Percentiles rank a stretch among this genome's conserved stretches.
These are phyloP conservation scores for Medicago truncatula DNA, from an alignment of 306 rosid genomes.

Conservation along the genomic window DNA sequence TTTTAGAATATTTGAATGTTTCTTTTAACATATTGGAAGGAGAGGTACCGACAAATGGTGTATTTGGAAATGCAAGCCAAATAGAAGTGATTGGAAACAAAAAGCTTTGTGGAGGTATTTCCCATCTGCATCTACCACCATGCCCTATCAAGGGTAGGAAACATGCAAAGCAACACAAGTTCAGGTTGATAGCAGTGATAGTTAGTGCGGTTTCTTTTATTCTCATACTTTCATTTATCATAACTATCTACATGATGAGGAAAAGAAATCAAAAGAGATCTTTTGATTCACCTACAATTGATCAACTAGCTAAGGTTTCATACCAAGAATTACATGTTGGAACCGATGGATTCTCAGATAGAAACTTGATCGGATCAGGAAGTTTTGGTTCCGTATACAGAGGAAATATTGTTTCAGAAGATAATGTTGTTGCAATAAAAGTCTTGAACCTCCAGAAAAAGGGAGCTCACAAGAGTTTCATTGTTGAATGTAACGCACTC, in stretches of 20 bases:
- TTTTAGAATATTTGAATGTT: background rate
- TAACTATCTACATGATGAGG: conserved; percentile 7
- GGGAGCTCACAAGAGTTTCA: conserved; percentile 45
- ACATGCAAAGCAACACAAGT: background rate
- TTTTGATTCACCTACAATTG: background rate
- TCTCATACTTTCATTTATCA: background rate
- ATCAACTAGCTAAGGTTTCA: conserved; percentile 16
- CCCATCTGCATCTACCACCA: background rate
- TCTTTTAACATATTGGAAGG: background rate
- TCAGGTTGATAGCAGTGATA: background rate
- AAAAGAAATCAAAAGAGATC: background rate
- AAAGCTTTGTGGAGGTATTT: background rate
- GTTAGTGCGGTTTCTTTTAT: conserved; percentile 7
- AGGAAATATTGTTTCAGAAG: conserved; percentile 36
- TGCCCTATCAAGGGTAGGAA: background rate
- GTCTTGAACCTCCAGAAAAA: conserved; percentile 42
- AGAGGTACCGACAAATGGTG: background rate
- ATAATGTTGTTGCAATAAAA: conserved; percentile 39
- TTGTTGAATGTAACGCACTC: conserved; percentile 35
- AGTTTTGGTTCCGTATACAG: conserved; percentile 24
- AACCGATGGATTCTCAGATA: conserved; percentile 13
- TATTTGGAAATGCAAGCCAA: background rate
- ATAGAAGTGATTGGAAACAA: background rate
- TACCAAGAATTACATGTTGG: conserved; percentile 12
- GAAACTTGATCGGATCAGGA: conserved; percentile 23